Base-by-base conservation (phyloP, 257 asterid species). In the Linaria vulgaris region DNA sequence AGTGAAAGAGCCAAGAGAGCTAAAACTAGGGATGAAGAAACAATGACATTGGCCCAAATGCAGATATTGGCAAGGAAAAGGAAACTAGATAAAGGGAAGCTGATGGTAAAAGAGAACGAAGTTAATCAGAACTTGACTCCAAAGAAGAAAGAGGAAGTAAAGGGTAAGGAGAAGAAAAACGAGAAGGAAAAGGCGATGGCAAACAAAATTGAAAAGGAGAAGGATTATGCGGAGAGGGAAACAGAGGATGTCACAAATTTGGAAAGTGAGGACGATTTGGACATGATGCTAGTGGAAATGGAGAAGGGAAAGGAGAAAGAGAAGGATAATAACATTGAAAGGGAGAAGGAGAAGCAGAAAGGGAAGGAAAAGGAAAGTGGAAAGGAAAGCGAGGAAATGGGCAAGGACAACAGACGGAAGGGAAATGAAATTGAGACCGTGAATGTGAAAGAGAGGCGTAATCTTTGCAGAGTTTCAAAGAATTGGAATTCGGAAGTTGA, bases 11-110 rank as follows among this genome's bases (percentile, higher is more conserved):
- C 56, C 4, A 60, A 62, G 67, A 69, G 78, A 71, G 63, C 34
- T 6, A 75, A 78, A 73, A 72, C 53, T 59, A 68, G 61, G 63
- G 90, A 80, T 50, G 95, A 83, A 61, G 96, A 88, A 66, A 69
- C 41, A 52, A 86, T 88, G 94, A 86, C 98, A n/a, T 66, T 92
- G 79, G 83, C 88, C 22, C 81, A 92, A 79, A 79, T 92, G 88
- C 86, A 79, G 69, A 57, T 71, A 75, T 69, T 82, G 75, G 86
- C 49, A 46, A 86, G 75, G 75, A 84, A 72, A 80, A 87, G 76
- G 66, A 63, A 62, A 69, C 69, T 53, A 10, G 72, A 66, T 55
- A 76, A 50, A 51, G 78, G 47, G 68, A 80, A 62, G 67, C 11
- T 25, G 59, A 25, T n/a, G 15, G 16, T 24, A 39, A 48, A 64